phyloP scores from a whole-genome alignment of 345 rosid species.

The Aurinia saxatilis region DNA sequence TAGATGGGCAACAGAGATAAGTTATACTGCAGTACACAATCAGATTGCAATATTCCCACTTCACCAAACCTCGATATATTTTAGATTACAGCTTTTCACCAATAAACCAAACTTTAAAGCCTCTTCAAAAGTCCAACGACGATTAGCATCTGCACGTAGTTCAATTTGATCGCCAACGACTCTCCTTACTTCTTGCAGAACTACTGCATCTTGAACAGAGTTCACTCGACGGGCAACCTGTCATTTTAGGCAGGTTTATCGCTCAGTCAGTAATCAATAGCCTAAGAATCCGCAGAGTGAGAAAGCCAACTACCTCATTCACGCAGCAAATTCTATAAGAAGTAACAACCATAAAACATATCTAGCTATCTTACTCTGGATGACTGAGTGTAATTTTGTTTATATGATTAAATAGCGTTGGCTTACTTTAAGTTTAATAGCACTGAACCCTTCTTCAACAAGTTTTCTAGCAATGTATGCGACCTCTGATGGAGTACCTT shows the following conservation, averaged over 20 bases:
- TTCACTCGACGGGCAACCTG: constrained; percentile 78
- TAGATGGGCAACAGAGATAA: not conserved
- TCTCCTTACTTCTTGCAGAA: constrained; percentile 72
- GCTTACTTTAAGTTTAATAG: constrained; percentile 86
- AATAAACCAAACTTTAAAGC: constrained; percentile 58
- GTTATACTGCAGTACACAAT: not conserved
- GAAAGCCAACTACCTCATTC: constrained; percentile 4
- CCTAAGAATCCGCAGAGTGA: not conserved
- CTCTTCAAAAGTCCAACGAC: constrained; percentile 78
- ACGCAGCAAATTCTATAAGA: constrained; percentile 4
- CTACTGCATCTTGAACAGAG: constrained; percentile 73
- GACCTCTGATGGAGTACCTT: constrained; percentile 68
- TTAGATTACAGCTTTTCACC: constrained; percentile 67
- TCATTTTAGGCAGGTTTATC: constrained; percentile 22
- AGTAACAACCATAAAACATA: not conserved
- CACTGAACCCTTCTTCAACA: constrained; percentile 70
- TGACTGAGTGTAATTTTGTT: constrained; percentile 11
- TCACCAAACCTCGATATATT: constrained; percentile 72
- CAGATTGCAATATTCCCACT: not conserved
- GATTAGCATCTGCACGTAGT: constrained; percentile 92
- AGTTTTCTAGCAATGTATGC: constrained; percentile 56
- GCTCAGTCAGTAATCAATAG: constrained; percentile 15
- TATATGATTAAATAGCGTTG: not conserved
- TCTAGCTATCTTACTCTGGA: constrained; percentile 3
- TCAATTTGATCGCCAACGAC: constrained; percentile 52